A percentile compares a stretch with the other conserved stretches of the same genome.
Evolutionary conservation across 1,284 basidiomycete genomes (phyloP).

Genomic region (Rhodotorula sp.): DNA sequence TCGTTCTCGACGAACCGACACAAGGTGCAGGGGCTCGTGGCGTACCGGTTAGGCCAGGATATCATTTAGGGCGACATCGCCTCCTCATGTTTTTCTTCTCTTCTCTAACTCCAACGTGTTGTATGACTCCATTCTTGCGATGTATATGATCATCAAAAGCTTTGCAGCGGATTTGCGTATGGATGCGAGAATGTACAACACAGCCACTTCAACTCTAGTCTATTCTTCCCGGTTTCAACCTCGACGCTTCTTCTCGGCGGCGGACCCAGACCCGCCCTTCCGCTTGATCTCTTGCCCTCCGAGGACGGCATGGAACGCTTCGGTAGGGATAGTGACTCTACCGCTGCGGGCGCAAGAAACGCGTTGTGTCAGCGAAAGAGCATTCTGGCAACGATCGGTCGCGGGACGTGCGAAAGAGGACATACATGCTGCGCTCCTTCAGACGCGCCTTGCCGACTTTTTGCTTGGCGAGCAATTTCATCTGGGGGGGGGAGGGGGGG

Average conservation of each 20-base stretch:
- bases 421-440: constrained; percentile 55
- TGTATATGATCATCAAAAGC: background rate
- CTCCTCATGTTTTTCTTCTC: background rate
- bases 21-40: constrained; percentile 51
- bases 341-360: constrained; percentile 9
- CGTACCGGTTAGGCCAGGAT: constrained; percentile 50
- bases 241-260: constrained; percentile 12
- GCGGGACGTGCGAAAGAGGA: background rate
- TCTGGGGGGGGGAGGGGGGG: constrained; percentile 34
- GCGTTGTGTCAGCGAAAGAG: background rate
- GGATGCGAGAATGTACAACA: background rate
- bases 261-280: constrained; percentile 10
- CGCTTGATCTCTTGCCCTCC: constrained; percentile 35
- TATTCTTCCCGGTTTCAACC: constrained; percentile 7
- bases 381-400: no score
- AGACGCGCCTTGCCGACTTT: constrained; percentile 84
- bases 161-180: no score
- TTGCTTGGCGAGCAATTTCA: constrained; percentile 88
- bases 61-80: constrained; percentile 13
- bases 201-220: no score
- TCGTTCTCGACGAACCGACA: constrained; percentile 52
- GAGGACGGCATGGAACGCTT: constrained; percentile 35
- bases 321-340: constrained; percentile 31
- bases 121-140: background rate
- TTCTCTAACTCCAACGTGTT: constrained; percentile 4